Evolutionary conservation across 371 early-diverging fungal genomes (phyloP).

Genomic region (Mucor ambiguus): DNA sequence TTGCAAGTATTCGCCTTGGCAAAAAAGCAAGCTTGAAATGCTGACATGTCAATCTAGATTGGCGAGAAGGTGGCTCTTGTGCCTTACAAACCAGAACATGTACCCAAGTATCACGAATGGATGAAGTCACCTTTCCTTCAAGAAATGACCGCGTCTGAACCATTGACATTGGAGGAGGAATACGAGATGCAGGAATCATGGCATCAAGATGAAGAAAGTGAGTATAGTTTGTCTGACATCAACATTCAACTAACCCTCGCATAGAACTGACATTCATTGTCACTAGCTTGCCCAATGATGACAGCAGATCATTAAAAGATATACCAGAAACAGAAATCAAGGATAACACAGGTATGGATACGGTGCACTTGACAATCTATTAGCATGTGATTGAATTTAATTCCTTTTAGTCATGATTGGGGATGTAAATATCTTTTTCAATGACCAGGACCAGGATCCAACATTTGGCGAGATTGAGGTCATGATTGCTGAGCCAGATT

Average conservation of each 20-base stretch:
- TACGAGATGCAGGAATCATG: slow-evolving; percentile 93
- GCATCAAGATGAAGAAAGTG: slow-evolving; percentile 83
- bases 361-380: background rate
- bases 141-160: slow-evolving; percentile 95
- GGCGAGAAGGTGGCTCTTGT: slow-evolving; percentile 74
- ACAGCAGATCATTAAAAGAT: slow-evolving; percentile 7
- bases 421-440: slow-evolving; percentile 92
- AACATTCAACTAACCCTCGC: background rate
- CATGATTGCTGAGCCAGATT: slow-evolving; percentile 86
- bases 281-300: slow-evolving; percentile 39
- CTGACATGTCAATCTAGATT: slow-evolving; percentile 43
- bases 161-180: slow-evolving; percentile 88
- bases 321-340: slow-evolving; percentile 45
- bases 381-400: background rate
- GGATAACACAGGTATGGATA: slow-evolving; percentile 37
- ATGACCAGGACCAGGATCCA: slow-evolving; percentile 72
- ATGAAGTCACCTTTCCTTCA: slow-evolving; percentile 89
- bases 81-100: slow-evolving; percentile 87
- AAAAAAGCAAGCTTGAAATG: no score
- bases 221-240: slow-evolving; percentile 6
- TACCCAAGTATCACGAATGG: slow-evolving; percentile 89
- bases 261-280: slow-evolving; percentile 79
- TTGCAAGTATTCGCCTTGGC: slow-evolving; percentile 20
- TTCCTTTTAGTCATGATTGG: slow-evolving; percentile 78
- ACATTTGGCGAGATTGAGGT: slow-evolving; percentile 87